Base-by-base conservation (phyloP, 495 filamentous ascomycete genomes). In the Neurospora tetraspora region DNA sequence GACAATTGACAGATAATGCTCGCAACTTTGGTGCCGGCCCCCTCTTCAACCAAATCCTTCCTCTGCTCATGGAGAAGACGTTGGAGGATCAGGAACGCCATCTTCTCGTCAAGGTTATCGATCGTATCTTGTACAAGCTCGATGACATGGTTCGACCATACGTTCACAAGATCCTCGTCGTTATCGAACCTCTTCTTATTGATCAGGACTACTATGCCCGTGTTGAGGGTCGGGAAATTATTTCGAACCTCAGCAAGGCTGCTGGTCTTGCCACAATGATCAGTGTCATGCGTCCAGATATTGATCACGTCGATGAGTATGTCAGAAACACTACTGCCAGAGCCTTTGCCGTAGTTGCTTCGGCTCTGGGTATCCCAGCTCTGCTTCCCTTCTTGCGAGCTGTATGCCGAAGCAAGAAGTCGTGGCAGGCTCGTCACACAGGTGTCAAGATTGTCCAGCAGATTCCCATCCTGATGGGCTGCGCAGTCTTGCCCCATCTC, bases 191-290 rank as follows among this genome's bases (percentile, higher is more conserved):
- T 8, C 85, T 99, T 74, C 90, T 99, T 76, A 99, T 99, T 78
- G 96, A 98, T 80, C 96, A 98, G 84, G 96, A 99, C 82, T 98
- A 98, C 82, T 99, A 98, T 85, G 96, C 96, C 53, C 93, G 96
- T 77, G 94, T 98, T 39, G 96, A 99, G 81, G 96, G 96, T 80
- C 92, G 95, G 71, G 96, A 98, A 82, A 99, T 99, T 76, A 98
- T 99, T 76, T 97, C 94, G 69, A 98, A 98, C 79, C 88, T 99
- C 68, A 91, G 91, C 77, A 98, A 98, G 83, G 96, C 96, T 14
- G 96, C 96, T 74, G 96, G 96, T 82, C 89, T 99, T 69, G 96
- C 96, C 7, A 94, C 95, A 76, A 99, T 99, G 96, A 98, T 99
- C 79, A 97, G 93, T 84, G 94, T 93, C 7, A 98, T 99, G 96